Evolutionary conservation across 129 eudicot genomes (phyloP).

Genomic region (Ambrosia trifida): DNA sequence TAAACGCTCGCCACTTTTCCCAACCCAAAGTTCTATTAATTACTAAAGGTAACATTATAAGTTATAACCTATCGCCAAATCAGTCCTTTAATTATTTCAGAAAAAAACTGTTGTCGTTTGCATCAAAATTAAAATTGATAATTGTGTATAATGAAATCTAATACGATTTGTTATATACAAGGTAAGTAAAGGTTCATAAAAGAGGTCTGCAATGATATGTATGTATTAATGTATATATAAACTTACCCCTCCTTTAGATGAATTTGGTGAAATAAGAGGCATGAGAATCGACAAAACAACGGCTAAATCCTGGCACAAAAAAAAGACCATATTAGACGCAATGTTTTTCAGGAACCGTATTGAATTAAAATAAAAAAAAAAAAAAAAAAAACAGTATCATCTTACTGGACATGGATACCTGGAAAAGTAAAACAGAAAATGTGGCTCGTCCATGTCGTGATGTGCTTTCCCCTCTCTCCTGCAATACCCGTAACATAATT

Average conservation of each 20-base stretch:
- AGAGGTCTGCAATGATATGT: no score
- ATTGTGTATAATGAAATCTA: no score
- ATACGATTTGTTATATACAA: no score
- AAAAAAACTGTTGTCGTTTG: no score
- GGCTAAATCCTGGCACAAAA: constrained; percentile 76
- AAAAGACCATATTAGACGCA: constrained; percentile 8
- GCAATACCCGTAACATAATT: constrained; percentile 64
- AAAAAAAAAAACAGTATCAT: background rate
- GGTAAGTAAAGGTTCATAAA: no score
- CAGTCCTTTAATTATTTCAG: no score
- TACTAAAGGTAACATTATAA: no score
- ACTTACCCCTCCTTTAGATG: constrained; percentile 99
- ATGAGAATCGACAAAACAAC: constrained; percentile 96
- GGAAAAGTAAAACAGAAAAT: constrained; percentile 95
- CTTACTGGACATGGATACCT: constrained; percentile 49
- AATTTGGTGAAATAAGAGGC: constrained; percentile 96
- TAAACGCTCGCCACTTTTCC: no score
- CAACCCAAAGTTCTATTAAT: no score
- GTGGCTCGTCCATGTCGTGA: constrained; percentile 99
- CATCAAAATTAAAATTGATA: no score
- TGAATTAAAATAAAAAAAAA: no score
- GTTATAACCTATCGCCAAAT: no score
- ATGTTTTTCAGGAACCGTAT: background rate
- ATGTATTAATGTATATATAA: constrained; percentile 13
- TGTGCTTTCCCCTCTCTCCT: constrained; percentile 99